Evolutionary conservation across 805 yeast genomes (phyloP), one percentile per base, ranked within the genome.

Genomic region (Suhomyces xylopsoci): DNA sequence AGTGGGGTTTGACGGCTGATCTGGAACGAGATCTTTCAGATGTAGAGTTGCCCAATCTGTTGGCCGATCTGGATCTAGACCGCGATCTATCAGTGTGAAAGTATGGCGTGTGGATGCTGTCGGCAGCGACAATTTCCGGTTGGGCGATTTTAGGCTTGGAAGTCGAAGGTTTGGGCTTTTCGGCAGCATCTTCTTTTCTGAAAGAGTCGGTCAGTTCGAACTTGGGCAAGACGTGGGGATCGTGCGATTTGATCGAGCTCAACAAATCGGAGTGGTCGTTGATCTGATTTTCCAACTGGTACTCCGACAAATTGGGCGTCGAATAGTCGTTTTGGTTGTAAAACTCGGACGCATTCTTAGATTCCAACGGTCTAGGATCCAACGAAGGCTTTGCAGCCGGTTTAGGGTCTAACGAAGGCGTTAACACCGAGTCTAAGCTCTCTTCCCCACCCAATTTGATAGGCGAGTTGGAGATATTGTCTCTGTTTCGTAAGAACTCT

Each of bases 1-100:
- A 73, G 67, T 86, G 89, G 1, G 91, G 90, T 52, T 64, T 57
- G 3, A 60, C 55, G 2, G 61, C 38, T 7, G 66, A 54, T 22
- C 58, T 42, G 10, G 74, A 64, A 38, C 70, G 57, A 20, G 73
- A 56, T 68, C 81, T 59, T n/a, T 58, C 51, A 19, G 49, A 34
- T 3, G 20, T 14, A 38, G 25, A 14, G 55, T 64, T 53, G 22
- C 47, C 38, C 17, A 54, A 53, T n/a, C 32, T 38, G n/a, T 64
- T 53, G 10, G 51, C 38, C 19, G 55, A 53, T n/a, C 32, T 38
- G n/a, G 65, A 53, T 48, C 65, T 56, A 8, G 55, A 53, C 28
- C 56, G 50, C 2, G 50, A 45, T 24, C 57, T 51, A 43, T 71
- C 74, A 24, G 66, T 66, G 44, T 66, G 68, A 55, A 70, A 70